Base-by-base conservation (phyloP, 2,329 filamentous ascomycete species). In the Colletotrichum sp. region DNA sequence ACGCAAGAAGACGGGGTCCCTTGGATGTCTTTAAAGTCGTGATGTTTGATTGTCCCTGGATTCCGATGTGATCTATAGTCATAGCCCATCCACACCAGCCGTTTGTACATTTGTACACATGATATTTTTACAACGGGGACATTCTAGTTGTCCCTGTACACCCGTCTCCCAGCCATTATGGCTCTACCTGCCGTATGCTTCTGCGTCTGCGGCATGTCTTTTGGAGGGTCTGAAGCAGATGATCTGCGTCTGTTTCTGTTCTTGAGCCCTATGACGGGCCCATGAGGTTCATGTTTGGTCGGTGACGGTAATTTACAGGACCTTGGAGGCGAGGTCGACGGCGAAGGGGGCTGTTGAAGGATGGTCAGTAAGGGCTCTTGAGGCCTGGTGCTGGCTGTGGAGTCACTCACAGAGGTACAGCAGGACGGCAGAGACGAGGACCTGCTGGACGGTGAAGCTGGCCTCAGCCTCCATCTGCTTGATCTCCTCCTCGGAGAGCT, bases 331-430 rank as follows among this genome's bases (percentile, higher is more conserved):
- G 79, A 88, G 88, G 77, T 92, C 89, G 80, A 92, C 86, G 78
- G 89, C 87, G 81, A 92, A 92, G 69, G 91, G 91, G 72, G 90
- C 91, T 92, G 69, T 26, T 26, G n/a, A 32, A 21, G 3, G 1
- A 52, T 24, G 15, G n/a, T 68, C 68, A 64, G 64, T 9, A 13
- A 44, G 24, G 12, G 8, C 21, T n/a, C 39, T 8, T 28, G 36
- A 13, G 26, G 49, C 44, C 2, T 30, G 49, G 13, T 28, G 39
- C 2, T 3, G 55, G 44, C 7, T 16, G 16, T 10, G 16, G 24
- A 21, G 49, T n/a, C 10, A 83, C 94, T 73, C 92, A 97, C 95
- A 95, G 76, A 97, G 87, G 83, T 96, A 96, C 65, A 97, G 89
- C 66, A 94, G 85, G 52, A 93, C 88, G 78, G 92, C 93, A 18